Evolutionary conservation across 2,329 filamentous ascomycete genomes (phyloP).

Genomic region (Aspergillus niger): DNA sequence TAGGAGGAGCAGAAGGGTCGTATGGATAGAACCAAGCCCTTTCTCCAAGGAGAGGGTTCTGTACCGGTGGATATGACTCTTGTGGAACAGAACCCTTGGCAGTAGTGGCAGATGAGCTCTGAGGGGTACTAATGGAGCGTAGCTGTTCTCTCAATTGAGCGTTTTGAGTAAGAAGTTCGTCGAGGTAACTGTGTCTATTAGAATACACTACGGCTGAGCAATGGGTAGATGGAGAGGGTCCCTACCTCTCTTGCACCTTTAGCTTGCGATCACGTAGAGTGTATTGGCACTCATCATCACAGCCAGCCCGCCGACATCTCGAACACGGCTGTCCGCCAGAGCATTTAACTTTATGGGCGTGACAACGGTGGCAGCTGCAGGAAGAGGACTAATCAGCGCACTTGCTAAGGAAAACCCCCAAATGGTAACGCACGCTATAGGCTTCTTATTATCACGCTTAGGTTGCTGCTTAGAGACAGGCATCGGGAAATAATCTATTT

Average conservation of each 20-base stretch:
- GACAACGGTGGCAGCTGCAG: constrained; percentile 41
- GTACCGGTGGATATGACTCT: constrained; percentile 10
- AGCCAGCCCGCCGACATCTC: constrained; percentile 36
- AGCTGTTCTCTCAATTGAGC: constrained; percentile 16
- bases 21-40: constrained; percentile 33
- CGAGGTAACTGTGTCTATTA: constrained; percentile 25
- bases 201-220: not conserved
- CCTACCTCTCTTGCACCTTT: constrained; percentile 28
- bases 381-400: not conserved
- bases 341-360: constrained; percentile 48
- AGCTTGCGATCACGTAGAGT: constrained; percentile 42
- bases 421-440: constrained; percentile 16
- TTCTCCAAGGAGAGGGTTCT: constrained; percentile 29
- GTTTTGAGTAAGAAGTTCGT: constrained; percentile 26
- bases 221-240: not conserved
- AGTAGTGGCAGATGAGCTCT: not conserved
- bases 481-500: constrained; percentile 7
- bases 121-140: constrained; percentile 7
- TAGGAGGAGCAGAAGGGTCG: constrained; percentile 26
- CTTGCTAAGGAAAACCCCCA: not conserved
- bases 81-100: not conserved
- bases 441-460: constrained; percentile 17
- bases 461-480: constrained; percentile 10
- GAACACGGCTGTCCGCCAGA: constrained; percentile 45
- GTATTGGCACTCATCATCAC: constrained; percentile 37